Evolutionary conservation across 805 yeast species (phyloP).

Genomic region (Yueomyces sinensis): DNA sequence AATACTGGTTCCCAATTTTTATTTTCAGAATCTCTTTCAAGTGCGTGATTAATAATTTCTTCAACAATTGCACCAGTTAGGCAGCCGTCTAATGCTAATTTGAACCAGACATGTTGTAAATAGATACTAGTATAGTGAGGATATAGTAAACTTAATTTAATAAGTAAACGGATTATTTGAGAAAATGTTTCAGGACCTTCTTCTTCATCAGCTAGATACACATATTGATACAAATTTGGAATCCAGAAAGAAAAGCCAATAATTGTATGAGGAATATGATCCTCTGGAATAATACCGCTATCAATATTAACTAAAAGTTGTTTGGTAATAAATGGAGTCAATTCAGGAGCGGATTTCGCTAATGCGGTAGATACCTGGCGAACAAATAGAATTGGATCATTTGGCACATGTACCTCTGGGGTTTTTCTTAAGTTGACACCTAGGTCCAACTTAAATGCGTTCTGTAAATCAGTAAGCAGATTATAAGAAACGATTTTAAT

Average conservation of each 20-base stretch:
- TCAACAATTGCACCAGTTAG: conserved; percentile 48
- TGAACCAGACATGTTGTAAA: conserved; percentile 53
- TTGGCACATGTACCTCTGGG: conserved; percentile 53
- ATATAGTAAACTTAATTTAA: conserved; percentile 41
- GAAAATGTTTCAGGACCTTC: conserved; percentile 50
- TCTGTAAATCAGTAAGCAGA: conserved; percentile 48
- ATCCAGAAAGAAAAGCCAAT: conserved; percentile 54
- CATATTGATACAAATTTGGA: conserved; percentile 44
- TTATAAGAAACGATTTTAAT: conserved; percentile 53
- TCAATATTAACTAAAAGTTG: conserved; percentile 16
- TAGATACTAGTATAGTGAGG: conserved; percentile 38
- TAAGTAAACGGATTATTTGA: conserved; percentile 47
- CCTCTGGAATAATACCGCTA: conserved; percentile 10
- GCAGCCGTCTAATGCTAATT: conserved; percentile 46
- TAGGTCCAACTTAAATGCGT: conserved; percentile 43
- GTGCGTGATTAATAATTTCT: conserved; percentile 60
- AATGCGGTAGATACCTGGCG: conserved; percentile 42
- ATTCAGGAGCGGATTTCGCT: conserved; percentile 41
- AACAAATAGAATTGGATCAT: conserved; percentile 49
- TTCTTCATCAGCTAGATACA: conserved; percentile 40
- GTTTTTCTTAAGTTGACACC: conserved; percentile 45
- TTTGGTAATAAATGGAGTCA: conserved; percentile 42
- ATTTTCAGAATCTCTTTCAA: conserved; percentile 68
- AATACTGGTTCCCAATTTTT: conserved; percentile 52
- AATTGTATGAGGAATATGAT: conserved; percentile 14